These are phyloP conservation scores for Pistacia vera DNA, from an alignment of 345 rosid genomes.

Conservation along the genomic window DNA sequence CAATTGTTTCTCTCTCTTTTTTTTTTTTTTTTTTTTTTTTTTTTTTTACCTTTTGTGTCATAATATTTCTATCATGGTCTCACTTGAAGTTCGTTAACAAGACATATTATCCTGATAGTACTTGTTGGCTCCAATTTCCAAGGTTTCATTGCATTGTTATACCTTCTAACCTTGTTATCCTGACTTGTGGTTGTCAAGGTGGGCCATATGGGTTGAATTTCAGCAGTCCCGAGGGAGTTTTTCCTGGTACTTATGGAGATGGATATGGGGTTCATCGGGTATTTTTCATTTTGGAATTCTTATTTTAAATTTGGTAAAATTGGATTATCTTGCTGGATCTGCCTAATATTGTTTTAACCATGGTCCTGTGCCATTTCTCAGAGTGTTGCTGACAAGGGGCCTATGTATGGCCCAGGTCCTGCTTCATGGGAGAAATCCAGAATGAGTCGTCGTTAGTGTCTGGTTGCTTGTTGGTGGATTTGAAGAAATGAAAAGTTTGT, in stretches of 20 bases:
- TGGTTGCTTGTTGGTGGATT: constrained; percentile 21
- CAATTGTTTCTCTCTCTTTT: background rate
- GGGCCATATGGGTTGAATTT: constrained; percentile 73
- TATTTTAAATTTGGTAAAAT: background rate
- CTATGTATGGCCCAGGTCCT: constrained; percentile 64
- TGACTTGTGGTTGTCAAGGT: constrained; percentile 44
- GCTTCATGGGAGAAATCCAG: constrained; percentile 80
- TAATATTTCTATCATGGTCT: background rate
- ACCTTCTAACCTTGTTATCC: constrained; percentile 23
- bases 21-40: background rate
- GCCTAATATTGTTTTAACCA: constrained; percentile 13
- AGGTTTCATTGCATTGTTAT: constrained; percentile 8
- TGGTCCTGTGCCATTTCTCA: constrained; percentile 31
- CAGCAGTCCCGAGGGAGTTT: constrained; percentile 50
- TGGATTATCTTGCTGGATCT: background rate
- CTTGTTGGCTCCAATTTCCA: background rate
- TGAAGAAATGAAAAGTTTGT: constrained; percentile 28
- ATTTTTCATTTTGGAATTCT: constrained; percentile 14
- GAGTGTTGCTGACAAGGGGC: constrained; percentile 71
- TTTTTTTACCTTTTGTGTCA: background rate
- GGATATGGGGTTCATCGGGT: constrained; percentile 69
- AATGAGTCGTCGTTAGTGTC: constrained; percentile 58
- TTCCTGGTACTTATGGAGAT: constrained; percentile 67
- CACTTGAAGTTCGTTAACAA: background rate
- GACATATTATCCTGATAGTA: background rate